phyloP scores from a whole-genome alignment of 2,329 filamentous ascomycete species.

The Fusarium sp. region DNA sequence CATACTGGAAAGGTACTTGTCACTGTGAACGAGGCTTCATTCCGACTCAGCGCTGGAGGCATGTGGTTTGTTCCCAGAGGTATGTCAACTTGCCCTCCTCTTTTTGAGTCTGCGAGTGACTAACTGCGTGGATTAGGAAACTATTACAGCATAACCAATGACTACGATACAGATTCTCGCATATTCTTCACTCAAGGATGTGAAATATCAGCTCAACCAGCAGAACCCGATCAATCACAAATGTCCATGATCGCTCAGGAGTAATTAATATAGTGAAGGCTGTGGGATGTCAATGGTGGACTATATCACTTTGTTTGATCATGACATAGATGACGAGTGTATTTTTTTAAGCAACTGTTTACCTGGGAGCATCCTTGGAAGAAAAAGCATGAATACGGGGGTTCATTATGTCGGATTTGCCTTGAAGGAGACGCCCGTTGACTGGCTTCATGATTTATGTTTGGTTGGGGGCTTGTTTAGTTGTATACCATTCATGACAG shows the following conservation, averaged over 20 bases:
- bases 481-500: constrained; percentile 40
- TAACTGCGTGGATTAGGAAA: constrained; percentile 71
- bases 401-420: constrained; percentile 2
- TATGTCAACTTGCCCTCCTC: constrained; percentile 57
- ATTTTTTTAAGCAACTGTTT: constrained; percentile 2
- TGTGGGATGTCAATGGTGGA: not conserved
- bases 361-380: not conserved
- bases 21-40: constrained; percentile 77
- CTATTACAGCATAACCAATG: constrained; percentile 90
- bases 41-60: constrained; percentile 86
- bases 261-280: not conserved
- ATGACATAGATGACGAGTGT: not conserved
- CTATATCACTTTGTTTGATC: not conserved
- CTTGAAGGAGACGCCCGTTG: constrained; percentile 5
- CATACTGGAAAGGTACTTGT: constrained; percentile 84
- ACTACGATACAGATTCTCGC: constrained; percentile 74
- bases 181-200: constrained; percentile 95
- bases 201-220: constrained; percentile 56
- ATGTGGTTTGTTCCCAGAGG: constrained; percentile 96
- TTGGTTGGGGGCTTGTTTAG: constrained; percentile 13
- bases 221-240: constrained; percentile 37
- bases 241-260: constrained; percentile 34
- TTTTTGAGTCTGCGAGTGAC: not conserved
- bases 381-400: constrained; percentile 3
- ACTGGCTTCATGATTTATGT: constrained; percentile 39